Conservation (phyloP, 139 green algal genomes). For the Mychonastes homosphaera region DNA sequence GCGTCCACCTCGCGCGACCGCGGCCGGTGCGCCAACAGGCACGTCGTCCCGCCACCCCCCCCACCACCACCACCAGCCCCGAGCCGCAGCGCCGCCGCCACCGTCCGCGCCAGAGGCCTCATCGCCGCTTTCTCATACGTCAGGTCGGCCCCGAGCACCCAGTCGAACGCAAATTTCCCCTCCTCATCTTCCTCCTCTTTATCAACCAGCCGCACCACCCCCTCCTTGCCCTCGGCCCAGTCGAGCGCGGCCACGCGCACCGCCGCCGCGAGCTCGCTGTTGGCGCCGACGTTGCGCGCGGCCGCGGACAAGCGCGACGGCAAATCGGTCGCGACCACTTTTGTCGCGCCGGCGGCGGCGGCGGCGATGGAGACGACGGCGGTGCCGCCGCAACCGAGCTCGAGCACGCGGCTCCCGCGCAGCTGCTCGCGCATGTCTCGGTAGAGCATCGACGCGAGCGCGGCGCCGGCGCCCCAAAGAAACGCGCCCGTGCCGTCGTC, state of each 20-base stretch:
- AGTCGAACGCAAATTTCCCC: too few species aligned
- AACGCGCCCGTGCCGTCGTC: slow-evolving; percentile 13
- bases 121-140: slow-evolving; percentile 10
- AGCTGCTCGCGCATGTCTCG: slow-evolving; percentile 5
- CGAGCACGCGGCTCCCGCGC: slow-evolving; percentile 12
- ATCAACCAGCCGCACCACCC: too few species aligned
- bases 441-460: slow-evolving; percentile 4
- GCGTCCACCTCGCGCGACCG: too few species aligned
- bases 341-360: background rate
- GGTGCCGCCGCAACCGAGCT: slow-evolving; percentile 13
- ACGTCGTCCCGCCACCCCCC: too few species aligned
- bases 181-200: too few species aligned
- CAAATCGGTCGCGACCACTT: background rate
- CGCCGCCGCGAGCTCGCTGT: background rate
- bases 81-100: too few species aligned
- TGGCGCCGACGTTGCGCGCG: background rate
- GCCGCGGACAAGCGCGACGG: background rate
- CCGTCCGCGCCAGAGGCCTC: slow-evolving; percentile 6
- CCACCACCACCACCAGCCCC: too few species aligned
- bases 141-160: slow-evolving; percentile 17
- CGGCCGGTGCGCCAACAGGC: too few species aligned
- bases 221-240: too few species aligned
- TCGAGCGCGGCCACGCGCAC: slow-evolving; percentile 10
- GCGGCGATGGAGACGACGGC: background rate
- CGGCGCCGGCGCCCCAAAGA: slow-evolving; percentile 11